Evolutionary conservation across 2,329 filamentous ascomycete genomes (phyloP), one percentile per base, ranked within the genome.

Genomic region (Epichloe baconii): DNA sequence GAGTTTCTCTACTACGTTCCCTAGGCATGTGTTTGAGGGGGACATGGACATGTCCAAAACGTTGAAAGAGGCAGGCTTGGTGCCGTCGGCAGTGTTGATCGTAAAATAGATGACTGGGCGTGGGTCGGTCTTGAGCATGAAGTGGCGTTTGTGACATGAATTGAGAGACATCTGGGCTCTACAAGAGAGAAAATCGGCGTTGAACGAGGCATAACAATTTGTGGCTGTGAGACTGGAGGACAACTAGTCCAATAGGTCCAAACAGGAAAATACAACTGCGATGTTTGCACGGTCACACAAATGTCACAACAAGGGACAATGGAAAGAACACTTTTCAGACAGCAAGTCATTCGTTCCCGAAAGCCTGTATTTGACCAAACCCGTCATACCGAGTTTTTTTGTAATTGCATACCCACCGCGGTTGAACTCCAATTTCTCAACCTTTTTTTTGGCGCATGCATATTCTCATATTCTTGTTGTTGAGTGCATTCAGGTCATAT

Each of bases 51-150:
- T 96, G 62, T 87, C 87, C 37, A 85, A 93, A 76, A 93, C 90
- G 5, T 69, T 98, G 51, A 94, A 94, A 71, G 93, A 98, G 68
- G 86, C 91, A 15, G 91, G 90, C 0, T 70, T 96, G 54, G 83
- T 91, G 3, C 93, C 93, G 5, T 95, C 88, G 55, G 89, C 90
- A n/a, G 90, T 88, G 45, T 71, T 98, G 59, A 82, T 95, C 60
- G 81, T 94, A 34, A 77, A 79, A 59, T 82, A 70, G 15, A 10
- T 8, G 8, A 11, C 31, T 31, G 31, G 31, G 31, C 31, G 31
- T 31, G 8, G 31, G 31, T 8, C 31, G 10, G 31, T 31, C 31
- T 49, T 7, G 31, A 14, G 17, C 10, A 21, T 21, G 36, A 23
- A 19, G 31, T 35, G n/a, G 42, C 34, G 14, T 38, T n/a, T 31